A percentile compares a stretch with the other conserved stretches of the same genome.
Conservation (phyloP, 768 basidiomycete species). For the Mycena rebaudengoi region DNA sequence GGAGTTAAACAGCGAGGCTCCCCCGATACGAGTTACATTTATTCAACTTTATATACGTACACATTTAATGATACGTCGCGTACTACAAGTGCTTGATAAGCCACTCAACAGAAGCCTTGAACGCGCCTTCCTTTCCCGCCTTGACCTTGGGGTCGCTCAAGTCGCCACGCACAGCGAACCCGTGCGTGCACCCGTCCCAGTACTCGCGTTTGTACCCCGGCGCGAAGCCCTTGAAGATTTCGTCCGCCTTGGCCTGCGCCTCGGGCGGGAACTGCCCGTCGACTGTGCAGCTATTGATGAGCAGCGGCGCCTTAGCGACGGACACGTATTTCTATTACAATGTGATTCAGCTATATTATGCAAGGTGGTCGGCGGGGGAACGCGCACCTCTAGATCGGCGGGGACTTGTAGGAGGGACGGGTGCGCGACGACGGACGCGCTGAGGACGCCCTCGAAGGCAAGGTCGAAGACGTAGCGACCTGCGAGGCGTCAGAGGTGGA, state of each 20-base stretch:
- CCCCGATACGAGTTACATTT: no score
- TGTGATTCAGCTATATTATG: no score
- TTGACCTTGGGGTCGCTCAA: not conserved
- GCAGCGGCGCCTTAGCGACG: not conserved
- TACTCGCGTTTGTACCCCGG: constrained; percentile 15
- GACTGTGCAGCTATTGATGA: not conserved
- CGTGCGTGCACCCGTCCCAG: not conserved
- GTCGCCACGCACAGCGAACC: constrained; percentile 12
- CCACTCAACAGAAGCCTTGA: constrained; percentile 9
- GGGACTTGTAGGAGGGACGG: constrained; percentile 42
- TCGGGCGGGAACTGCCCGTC: not conserved
- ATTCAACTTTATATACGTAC: no score
- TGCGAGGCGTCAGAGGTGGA: no score
- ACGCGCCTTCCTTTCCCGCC: constrained; percentile 12
- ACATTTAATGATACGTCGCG: no score
- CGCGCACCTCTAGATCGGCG: constrained; percentile 36
- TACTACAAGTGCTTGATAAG: not conserved
- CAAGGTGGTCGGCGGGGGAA: not conserved
- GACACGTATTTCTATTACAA: constrained; percentile 4
- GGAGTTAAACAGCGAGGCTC: no score
- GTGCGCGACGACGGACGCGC: constrained; percentile 35
- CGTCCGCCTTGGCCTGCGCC: not conserved
- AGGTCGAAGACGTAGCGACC: constrained; percentile 37
- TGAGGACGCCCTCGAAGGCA: constrained; percentile 33
- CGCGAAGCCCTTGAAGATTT: not conserved